Conservation (phyloP, 2,329 filamentous ascomycete genomes). For the Diplocarpon rosae region DNA sequence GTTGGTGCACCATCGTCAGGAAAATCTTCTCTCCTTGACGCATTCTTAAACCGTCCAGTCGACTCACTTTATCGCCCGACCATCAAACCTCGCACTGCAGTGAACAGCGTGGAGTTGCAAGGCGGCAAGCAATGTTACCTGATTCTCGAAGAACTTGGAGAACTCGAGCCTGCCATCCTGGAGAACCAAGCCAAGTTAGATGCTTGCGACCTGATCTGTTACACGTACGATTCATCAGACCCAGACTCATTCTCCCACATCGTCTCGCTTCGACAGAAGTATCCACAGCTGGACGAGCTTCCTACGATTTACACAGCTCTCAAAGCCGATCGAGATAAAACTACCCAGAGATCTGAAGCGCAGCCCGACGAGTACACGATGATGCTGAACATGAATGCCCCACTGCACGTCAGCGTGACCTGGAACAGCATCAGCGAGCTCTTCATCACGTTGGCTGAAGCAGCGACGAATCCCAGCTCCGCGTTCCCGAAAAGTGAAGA, state of each 20-base stretch:
- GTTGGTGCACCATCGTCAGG: constrained; percentile 76
- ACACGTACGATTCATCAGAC: constrained; percentile 93
- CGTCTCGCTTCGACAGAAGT: constrained; percentile 64
- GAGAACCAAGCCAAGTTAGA: constrained; percentile 87
- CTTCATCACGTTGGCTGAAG: constrained; percentile 84
- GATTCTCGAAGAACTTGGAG: constrained; percentile 88
- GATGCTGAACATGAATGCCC: constrained; percentile 75
- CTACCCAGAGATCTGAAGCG: constrained; percentile 82
- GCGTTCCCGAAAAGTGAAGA: constrained; percentile 87
- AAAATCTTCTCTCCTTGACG: constrained; percentile 83
- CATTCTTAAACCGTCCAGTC: constrained; percentile 84
- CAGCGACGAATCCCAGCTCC: constrained; percentile 77
- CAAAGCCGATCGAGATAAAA: constrained; percentile 93
- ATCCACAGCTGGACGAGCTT: constrained; percentile 76
- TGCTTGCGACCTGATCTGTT: constrained; percentile 87
- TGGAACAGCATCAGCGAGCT: constrained; percentile 92
- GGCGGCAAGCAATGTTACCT: constrained; percentile 96
- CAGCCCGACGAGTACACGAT: constrained; percentile 91
- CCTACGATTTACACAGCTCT: constrained; percentile 86
- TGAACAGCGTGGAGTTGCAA: constrained; percentile 92
- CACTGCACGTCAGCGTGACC: constrained; percentile 86
- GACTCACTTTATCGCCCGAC: constrained; percentile 78
- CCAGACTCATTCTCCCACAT: constrained; percentile 94
- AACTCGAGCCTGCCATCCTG: constrained; percentile 87
- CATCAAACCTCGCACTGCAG: constrained; percentile 84